phyloP scores from a whole-genome alignment of 345 rosid genomes.

The Salix koriyanagi region DNA sequence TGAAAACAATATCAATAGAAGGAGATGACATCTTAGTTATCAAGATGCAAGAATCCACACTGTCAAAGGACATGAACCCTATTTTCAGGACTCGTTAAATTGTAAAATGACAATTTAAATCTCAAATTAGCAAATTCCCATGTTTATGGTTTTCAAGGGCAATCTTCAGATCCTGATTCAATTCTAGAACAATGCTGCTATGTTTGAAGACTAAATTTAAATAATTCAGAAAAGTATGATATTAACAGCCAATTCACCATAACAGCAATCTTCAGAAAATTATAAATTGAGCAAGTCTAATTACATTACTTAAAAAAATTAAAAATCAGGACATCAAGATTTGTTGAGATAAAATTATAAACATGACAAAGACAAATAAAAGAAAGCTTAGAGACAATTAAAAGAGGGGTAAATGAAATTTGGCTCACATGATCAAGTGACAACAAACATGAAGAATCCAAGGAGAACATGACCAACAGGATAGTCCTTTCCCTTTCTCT shows the following conservation, averaged over 20 bases:
- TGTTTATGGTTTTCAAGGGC: not conserved
- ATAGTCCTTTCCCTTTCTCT: slow-evolving; percentile 78
- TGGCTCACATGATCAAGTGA: slow-evolving; percentile 85
- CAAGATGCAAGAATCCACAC: not conserved
- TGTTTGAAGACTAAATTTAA: not conserved
- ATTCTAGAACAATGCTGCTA: not conserved
- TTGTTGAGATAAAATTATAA: not conserved
- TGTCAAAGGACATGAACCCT: not conserved
- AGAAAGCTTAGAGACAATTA: not conserved
- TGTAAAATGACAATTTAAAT: not conserved
- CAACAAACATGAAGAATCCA: slow-evolving; percentile 87
- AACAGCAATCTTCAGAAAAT: not conserved
- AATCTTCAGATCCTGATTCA: not conserved
- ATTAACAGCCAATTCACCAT: not conserved
- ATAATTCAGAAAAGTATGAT: not conserved
- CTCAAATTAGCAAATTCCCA: not conserved
- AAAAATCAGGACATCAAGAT: not conserved
- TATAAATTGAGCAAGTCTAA: not conserved
- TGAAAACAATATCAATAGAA: not conserved
- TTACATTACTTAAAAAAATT: not conserved
- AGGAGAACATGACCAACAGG: slow-evolving; percentile 82
- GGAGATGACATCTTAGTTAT: not conserved
- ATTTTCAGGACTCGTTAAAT: not conserved
- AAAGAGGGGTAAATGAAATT: not conserved
- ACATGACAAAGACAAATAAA: not conserved